Evolutionary conservation across 164 flowering plant genomes (phyloP).

Genomic region (Platanus orientalis): DNA sequence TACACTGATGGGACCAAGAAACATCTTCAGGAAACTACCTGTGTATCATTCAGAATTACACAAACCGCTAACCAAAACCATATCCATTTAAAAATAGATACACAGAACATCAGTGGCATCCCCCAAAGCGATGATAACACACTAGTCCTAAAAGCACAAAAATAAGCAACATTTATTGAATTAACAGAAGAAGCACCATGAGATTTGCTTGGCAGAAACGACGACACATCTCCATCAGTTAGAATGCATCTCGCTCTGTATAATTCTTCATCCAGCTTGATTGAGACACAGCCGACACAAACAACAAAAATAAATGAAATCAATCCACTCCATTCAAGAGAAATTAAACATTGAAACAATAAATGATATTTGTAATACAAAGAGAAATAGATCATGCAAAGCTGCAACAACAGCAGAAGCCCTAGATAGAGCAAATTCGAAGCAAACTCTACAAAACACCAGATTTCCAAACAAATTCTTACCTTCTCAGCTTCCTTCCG

Average conservation of each 20-base stretch:
- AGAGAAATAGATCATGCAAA: no score
- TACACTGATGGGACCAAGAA: constrained; percentile 89
- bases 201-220: constrained; percentile 42
- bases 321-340: background rate
- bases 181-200: constrained; percentile 28
- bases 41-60: background rate
- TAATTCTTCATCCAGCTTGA: constrained; percentile 41
- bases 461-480: background rate
- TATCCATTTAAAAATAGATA: background rate
- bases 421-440: background rate
- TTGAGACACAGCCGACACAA: background rate
- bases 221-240: constrained; percentile 42
- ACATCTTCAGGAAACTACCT: constrained; percentile 86
- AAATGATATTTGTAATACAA: no score
- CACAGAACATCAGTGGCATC: background rate
- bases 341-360: background rate
- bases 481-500: constrained; percentile 53
- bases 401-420: background rate
- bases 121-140: background rate
- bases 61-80: background rate
- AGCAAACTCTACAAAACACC: background rate
- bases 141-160: background rate
- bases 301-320: background rate
- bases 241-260: constrained; percentile 30
- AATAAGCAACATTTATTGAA: background rate